These are phyloP conservation scores for Cotoneaster glaucophyllus DNA, from an alignment of 306 rosid species.

Conservation along the genomic window DNA sequence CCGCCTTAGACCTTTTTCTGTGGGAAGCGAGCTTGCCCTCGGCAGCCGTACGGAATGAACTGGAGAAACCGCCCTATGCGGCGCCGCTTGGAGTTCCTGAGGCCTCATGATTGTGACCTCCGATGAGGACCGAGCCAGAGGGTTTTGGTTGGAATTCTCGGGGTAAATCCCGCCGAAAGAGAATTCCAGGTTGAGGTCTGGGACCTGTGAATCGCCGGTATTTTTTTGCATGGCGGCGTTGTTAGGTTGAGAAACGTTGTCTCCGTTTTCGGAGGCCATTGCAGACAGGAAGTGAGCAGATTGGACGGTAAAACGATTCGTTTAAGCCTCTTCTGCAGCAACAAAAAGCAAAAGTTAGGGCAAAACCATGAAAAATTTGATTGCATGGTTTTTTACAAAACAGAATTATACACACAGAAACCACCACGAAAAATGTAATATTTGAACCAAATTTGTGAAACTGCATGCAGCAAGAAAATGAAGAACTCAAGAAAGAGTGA, in stretches of 20 bases:
- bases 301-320: neutral
- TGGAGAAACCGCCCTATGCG: neutral
- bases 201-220: neutral
- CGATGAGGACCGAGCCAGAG: conserved; percentile 20
- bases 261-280: neutral
- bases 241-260: neutral
- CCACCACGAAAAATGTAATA: neutral
- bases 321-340: neutral
- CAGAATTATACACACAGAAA: neutral
- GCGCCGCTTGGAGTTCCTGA: neutral
- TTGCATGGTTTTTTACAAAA: neutral
- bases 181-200: conserved; percentile 37
- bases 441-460: neutral
- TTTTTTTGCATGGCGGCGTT: neutral
- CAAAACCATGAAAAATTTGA: neutral
- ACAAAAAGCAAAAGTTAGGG: neutral
- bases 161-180: conserved; percentile 25
- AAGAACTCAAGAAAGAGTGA: neutral
- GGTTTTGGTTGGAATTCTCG: neutral
- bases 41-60: conserved; percentile 9
- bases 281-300: neutral
- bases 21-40: conserved; percentile 32
- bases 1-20: neutral
- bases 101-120: conserved; percentile 7
- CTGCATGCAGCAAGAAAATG: neutral